Conservation (phyloP, 495 filamentous ascomycete genomes). For the Podospora fimiseda region DNA sequence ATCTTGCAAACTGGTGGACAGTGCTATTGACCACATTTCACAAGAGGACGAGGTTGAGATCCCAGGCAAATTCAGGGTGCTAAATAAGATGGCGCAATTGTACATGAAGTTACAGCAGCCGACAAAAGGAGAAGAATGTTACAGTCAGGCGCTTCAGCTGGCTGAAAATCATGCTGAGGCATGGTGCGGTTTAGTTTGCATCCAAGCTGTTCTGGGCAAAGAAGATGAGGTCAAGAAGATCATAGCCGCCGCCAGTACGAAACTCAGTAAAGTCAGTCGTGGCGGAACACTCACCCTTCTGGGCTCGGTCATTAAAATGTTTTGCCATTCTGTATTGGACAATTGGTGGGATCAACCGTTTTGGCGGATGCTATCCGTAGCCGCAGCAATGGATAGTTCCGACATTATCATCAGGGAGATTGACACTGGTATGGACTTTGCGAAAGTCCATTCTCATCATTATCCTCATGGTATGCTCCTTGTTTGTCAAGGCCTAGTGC, state of each 20-base stretch:
- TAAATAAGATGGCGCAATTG: not conserved
- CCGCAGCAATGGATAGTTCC: not conserved
- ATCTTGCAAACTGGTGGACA: no score
- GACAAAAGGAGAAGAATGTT: not conserved
- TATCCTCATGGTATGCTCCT: not conserved
- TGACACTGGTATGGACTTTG: not conserved
- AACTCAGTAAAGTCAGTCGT: not conserved
- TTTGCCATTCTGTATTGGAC: not conserved
- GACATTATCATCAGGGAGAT: not conserved
- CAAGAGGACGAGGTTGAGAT: not conserved
- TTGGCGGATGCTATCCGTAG: not conserved
- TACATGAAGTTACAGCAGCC: not conserved
- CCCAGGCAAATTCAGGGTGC: not conserved
- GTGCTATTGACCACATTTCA: no score
- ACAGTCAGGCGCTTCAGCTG: not conserved
- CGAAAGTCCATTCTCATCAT: not conserved
- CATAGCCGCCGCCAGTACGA: not conserved
- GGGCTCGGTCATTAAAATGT: not conserved
- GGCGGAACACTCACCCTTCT: not conserved
- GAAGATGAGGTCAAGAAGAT: not conserved
- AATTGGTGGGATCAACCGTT: not conserved
- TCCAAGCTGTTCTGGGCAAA: not conserved
- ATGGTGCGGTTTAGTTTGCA: not conserved
- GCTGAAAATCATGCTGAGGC: not conserved
- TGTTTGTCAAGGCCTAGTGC: not conserved